Conservation (phyloP, 495 filamentous ascomycete genomes). For the Trichoderma reesei region DNA sequence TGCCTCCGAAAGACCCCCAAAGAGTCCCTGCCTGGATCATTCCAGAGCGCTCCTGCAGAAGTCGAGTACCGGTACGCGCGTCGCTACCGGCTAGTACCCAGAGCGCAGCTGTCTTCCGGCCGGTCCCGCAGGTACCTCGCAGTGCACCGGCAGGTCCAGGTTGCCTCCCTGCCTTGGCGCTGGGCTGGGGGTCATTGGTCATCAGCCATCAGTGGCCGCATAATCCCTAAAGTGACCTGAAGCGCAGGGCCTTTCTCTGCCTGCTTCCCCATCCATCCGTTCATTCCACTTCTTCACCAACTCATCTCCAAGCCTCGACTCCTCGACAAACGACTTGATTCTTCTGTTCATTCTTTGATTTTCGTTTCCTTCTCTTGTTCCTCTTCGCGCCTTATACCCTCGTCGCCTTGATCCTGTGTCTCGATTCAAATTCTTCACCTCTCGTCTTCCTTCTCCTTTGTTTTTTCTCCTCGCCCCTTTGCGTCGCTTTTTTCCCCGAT, state of each 20-base stretch:
- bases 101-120: neutral
- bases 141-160: neutral
- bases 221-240: neutral
- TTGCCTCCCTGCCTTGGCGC: neutral
- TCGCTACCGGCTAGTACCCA: neutral
- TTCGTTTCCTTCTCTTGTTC: neutral
- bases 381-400: neutral
- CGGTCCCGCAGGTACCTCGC: neutral
- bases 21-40: neutral
- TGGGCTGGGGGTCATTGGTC: neutral
- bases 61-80: neutral
- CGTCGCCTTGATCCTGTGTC: neutral
- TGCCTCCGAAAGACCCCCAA: neutral
- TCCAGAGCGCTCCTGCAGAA: neutral
- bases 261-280: neutral
- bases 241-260: neutral
- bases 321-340: neutral
- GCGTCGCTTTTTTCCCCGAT: neutral
- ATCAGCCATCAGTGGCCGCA: slow-evolving; percentile 1
- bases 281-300: neutral
- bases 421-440: neutral
- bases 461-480: neutral
- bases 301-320: slow-evolving; percentile 1
- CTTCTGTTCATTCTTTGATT: neutral
- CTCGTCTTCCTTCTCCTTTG: neutral